Percentiles rank a stretch among this genome's conserved stretches.
Conservation (phyloP, 805 yeast genomes). For the Yamadazyma endophytica region DNA sequence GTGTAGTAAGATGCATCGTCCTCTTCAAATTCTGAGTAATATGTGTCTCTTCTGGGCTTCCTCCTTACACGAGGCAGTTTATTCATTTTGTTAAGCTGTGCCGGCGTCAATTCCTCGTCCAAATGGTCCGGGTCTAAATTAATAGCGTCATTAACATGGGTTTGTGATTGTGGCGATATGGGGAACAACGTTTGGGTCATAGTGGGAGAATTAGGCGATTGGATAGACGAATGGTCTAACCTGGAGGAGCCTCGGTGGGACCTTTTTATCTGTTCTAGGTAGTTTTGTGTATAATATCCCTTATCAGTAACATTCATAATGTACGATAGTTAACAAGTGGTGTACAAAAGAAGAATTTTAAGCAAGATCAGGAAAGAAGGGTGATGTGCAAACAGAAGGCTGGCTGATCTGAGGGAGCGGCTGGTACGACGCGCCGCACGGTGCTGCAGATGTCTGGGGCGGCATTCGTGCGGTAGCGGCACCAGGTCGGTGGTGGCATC, state of each 20-base stretch:
- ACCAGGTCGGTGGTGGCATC: too few species aligned
- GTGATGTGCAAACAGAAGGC: conserved; percentile 4
- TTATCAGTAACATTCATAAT: conserved; percentile 37
- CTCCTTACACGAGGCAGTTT: too few species aligned
- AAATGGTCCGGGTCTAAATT: conserved; percentile 24
- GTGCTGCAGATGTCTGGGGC: too few species aligned
- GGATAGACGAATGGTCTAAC: too few species aligned
- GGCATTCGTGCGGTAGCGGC: too few species aligned
- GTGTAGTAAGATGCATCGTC: too few species aligned
- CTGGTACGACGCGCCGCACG: too few species aligned
- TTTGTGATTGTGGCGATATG: conserved; percentile 4
- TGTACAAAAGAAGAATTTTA: too few species aligned
- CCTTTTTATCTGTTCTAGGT: conserved; percentile 19
- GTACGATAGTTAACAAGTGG: neutral
- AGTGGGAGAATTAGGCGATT: too few species aligned
- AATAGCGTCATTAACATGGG: conserved; percentile 7
- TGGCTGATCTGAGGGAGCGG: too few species aligned
- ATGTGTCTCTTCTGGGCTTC: conserved; percentile 1
- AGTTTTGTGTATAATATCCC: conserved; percentile 37
- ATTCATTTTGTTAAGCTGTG: conserved; percentile 28
- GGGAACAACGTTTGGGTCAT: too few species aligned
- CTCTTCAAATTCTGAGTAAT: neutral
- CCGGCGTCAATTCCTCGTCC: conserved; percentile 35
- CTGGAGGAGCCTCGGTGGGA: too few species aligned
- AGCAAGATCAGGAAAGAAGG: neutral